Evolutionary conservation across 331 rosid genomes (phyloP), one percentile per base, ranked within the genome.

Genomic region (Erythrophleum ivorense): DNA sequence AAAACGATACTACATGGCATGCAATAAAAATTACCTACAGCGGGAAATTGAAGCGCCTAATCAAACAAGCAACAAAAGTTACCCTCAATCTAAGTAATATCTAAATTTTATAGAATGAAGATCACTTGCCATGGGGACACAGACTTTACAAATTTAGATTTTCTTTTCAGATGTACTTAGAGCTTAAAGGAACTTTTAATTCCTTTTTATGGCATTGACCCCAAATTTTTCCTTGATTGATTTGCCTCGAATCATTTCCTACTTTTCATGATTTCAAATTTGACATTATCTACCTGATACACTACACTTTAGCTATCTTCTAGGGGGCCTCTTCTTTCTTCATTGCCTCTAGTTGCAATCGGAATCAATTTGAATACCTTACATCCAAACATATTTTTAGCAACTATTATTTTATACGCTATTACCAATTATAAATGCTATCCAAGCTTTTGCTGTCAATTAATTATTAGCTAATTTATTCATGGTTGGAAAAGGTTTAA

Each of bases 101-200:
- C 41, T 16, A 70, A 24, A 14, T 46, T 46, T 66, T 65, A 45
- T 36, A 36, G 15, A 65, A 67, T 38, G 72, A 18, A 16, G 9
- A 9, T 40, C 3, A n/a, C 7, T n/a, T 9, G 54, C 9, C 73
- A 43, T 54, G 16, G 58, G 65, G 43, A n/a, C 31, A 12, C 74
- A 31, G 43, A 57, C n/a, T 45, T 52, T 18, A 24, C n/a, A 65
- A 48, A 65, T 65, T 81, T 74, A 60, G 57, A 45, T 46, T 53
- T 24, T 13, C 31, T 66, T 75, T 40, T 29, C 31, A 33, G 3
- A 38, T 60, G 74, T 40, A 77, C 69, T 58, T 78, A 9, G 15
- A 80, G 41, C 29, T 58, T 69, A 82, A 85, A 75, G 76, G 7
- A 4, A 36, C 84, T 82, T 86, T 75, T 24, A 31, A 0, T 43